These are phyloP conservation scores for Aspergillus sojae DNA, from an alignment of 2,329 filamentous ascomycete species.

Conservation along the genomic window DNA sequence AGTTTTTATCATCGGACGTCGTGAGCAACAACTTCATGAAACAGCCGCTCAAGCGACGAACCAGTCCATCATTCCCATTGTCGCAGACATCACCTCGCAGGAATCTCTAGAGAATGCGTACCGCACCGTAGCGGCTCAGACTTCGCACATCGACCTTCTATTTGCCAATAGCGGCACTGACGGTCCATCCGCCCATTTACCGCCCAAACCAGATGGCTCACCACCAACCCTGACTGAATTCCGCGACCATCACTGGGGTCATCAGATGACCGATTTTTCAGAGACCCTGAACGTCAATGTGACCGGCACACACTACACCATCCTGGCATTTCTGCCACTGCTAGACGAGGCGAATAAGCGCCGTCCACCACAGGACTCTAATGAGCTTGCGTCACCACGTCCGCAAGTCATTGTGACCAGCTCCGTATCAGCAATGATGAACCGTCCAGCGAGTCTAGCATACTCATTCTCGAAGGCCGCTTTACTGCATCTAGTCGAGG, in stretches of 20 bases:
- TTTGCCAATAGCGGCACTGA: slow-evolving; percentile 54
- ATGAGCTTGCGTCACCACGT: not conserved
- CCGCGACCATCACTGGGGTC: slow-evolving; percentile 39
- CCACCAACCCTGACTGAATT: slow-evolving; percentile 40
- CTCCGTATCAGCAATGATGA: not conserved
- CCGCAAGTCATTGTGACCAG: not conserved
- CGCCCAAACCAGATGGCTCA: slow-evolving; percentile 22
- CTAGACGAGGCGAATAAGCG: slow-evolving; percentile 30
- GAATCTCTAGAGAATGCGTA: slow-evolving; percentile 43
- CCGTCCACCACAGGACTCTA: not conserved
- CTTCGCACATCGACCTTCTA: slow-evolving; percentile 55
- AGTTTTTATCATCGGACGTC: slow-evolving; percentile 58
- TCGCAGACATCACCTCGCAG: slow-evolving; percentile 51
- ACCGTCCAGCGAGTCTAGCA: not conserved
- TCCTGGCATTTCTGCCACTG: slow-evolving; percentile 41
- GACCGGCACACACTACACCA: slow-evolving; percentile 41
- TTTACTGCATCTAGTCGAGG: not conserved
- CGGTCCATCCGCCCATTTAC: slow-evolving; percentile 33
- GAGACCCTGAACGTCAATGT: slow-evolving; percentile 37
- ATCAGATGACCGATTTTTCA: slow-evolving; percentile 37
- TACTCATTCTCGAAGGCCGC: not conserved
- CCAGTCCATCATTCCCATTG: slow-evolving; percentile 47
- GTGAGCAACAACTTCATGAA: slow-evolving; percentile 47
- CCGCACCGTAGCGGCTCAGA: slow-evolving; percentile 41
- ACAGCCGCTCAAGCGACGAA: slow-evolving; percentile 43